These are phyloP conservation scores for Yamadazyma takamatsuzukensis DNA, from an alignment of 805 yeast genomes.

Conservation along the genomic window DNA sequence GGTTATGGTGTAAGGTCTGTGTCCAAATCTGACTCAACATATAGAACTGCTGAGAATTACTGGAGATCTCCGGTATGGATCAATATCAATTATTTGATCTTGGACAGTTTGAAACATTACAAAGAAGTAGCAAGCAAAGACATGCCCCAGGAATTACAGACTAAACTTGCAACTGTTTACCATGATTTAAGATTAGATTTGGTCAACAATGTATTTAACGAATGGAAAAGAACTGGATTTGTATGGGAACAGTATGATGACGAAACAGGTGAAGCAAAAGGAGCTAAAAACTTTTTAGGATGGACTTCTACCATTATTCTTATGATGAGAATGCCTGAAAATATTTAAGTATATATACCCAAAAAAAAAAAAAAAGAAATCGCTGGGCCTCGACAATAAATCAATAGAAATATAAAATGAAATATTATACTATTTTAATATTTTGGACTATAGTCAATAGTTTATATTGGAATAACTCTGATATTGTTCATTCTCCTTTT, in stretches of 20 bases:
- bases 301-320: slow-evolving; percentile 85
- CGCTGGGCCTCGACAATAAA: no score
- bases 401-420: no score
- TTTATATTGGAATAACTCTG: no score
- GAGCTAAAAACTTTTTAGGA: slow-evolving; percentile 88
- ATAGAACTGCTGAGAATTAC: slow-evolving; percentile 81
- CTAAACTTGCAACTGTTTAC: slow-evolving; percentile 42
- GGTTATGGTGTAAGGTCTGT: slow-evolving; percentile 78
- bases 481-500: no score
- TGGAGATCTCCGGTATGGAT: slow-evolving; percentile 97
- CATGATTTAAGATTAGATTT: slow-evolving; percentile 58
- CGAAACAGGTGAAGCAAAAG: slow-evolving; percentile 65
- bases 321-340: slow-evolving; percentile 80
- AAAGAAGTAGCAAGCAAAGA: slow-evolving; percentile 21
- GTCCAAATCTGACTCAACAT: slow-evolving; percentile 60
- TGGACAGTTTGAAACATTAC: slow-evolving; percentile 68
- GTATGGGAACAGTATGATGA: slow-evolving; percentile 93
- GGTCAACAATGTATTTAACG: slow-evolving; percentile 61
- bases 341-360: slow-evolving; percentile 13
- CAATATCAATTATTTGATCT: slow-evolving; percentile 78
- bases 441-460: no score
- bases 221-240: slow-evolving; percentile 73
- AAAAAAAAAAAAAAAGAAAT: no score
- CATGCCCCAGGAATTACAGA: slow-evolving; percentile 36
- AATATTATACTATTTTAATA: no score